Evolutionary conservation across 1,284 basidiomycete genomes (phyloP), one percentile per base, ranked within the genome.

Genomic region (Irpex sp.): DNA sequence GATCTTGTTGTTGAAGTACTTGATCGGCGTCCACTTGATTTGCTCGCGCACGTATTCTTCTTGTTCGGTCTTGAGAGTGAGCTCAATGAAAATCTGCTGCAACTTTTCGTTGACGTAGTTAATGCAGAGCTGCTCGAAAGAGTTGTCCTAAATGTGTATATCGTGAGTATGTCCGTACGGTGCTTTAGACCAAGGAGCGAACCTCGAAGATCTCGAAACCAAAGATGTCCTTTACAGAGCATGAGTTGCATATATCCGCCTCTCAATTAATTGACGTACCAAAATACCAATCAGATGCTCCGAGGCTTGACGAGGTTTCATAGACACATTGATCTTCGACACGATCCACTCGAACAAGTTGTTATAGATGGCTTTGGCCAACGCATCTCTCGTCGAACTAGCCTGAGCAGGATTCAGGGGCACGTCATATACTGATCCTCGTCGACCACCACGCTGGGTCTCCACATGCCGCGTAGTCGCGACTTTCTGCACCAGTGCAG

Each of bases 91-190:
- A 73, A 99, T 98, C 74, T 99, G 97, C 69, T 98, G 96, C 8
- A 95, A 84, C 77, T 98, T 98, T 77, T 99, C 97, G 82, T 99
- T 99, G 79, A 99, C 97, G 71, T 99, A 99, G 80, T 99, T 99
- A 84, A 99, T 99, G 80, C 97, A 99, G 19, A 99, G 86, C 76
- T 99, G 95, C 73, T 98, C 96, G 73, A 98, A 98, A 6, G 94
- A 97, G 78, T 99, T 99, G 75, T 98, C 92, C 88, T 94, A 71
- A 56, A 23, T 2, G 23, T 23, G 4, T 53, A 5, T 42, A 49
- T 28, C 18, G 55, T 62, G 5, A 61, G 59, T 19, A 58, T 5
- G 19, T 37, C 21, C n/a, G 14, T 28, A 51, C 19, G 33, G 18
- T 33, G 33, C 48, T 14, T 18, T 48, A 33, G 51, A 54, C 21